These are phyloP conservation scores for Tilletia indica DNA, from an alignment of 1,284 basidiomycete genomes.

Conservation along the genomic window DNA sequence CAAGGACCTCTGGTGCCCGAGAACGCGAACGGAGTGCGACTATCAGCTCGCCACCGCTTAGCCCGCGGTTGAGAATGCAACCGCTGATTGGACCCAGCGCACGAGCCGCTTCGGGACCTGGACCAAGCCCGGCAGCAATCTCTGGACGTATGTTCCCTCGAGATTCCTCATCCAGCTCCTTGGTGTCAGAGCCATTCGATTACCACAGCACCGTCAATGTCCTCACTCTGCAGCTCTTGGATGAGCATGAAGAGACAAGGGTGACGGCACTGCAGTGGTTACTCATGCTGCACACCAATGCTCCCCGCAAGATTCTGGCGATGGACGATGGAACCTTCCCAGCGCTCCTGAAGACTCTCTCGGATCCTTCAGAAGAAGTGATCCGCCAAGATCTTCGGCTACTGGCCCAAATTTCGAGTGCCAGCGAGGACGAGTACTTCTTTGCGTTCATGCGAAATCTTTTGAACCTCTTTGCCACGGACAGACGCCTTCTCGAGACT, in stretches of 20 bases:
- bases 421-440: slow-evolving; percentile 85
- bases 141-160: background rate
- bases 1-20: background rate
- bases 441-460: slow-evolving; percentile 92
- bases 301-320: slow-evolving; percentile 91
- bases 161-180: slow-evolving; percentile 34
- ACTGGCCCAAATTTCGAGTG: slow-evolving; percentile 68
- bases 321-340: slow-evolving; percentile 97
- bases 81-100: background rate
- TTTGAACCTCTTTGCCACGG: slow-evolving; percentile 90
- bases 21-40: slow-evolving; percentile 23
- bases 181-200: slow-evolving; percentile 77
- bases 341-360: slow-evolving; percentile 88
- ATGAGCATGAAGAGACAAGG: slow-evolving; percentile 92
- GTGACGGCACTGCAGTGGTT: slow-evolving; percentile 96
- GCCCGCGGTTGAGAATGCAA: slow-evolving; percentile 14
- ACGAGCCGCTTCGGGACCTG: slow-evolving; percentile 1
- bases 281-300: slow-evolving; percentile 96
- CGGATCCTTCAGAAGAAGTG: slow-evolving; percentile 94
- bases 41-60: slow-evolving; percentile 21
- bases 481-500: slow-evolving; percentile 82
- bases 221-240: slow-evolving; percentile 87
- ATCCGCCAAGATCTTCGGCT: slow-evolving; percentile 94
- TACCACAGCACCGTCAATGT: slow-evolving; percentile 88
- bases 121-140: background rate